Base-by-base conservation (phyloP, 2,329 filamentous ascomycete genomes). In the Hypoxylon sp. region DNA sequence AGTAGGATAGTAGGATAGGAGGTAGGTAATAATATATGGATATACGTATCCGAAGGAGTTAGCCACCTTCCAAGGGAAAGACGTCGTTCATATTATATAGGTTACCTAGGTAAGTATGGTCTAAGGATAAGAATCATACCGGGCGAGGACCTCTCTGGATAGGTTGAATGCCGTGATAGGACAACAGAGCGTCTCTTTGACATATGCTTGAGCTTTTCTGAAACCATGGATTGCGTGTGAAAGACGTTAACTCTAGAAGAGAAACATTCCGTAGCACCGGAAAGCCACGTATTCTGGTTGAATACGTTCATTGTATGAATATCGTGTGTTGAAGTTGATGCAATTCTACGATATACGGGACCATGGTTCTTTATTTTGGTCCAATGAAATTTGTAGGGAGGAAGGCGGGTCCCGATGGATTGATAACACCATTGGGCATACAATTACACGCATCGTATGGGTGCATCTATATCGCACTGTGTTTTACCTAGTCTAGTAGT, bases 251-350 rank as follows among this genome's bases (percentile, higher is more conserved):
- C 16, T 5, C 7, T 14, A 8, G 7, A 16, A 39, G 16, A 16
- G 34, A 39, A 39, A 39, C n/a, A 8, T 7, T 39, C 34, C 32
- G 11, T 27, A 48, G 41, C 27, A 41, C 23, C 29, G 34, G 47
- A 34, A n/a, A n/a, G n/a, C n/a, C n/a, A n/a, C 11, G 25, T 48
- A 50, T 57, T 63, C 19, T 52, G 47, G 57, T 61, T 41, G 39
- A 41, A 46, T 59, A 37, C 46, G 60, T 67, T 54, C 30, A 56
- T 41, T 65, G 46, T 61, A 53, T 25, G 46, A 39, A 30, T 43
- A 61, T 61, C 46, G 41, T 59, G 32, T 63, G 61, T 65, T 53
- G 46, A 68, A 46, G 43, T 50, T 67, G 61, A 64, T 67, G 56
- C 48, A 61, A 62, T 65, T 68, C 43, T 60, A 43, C 55, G 43